Conservation (phyloP, 345 rosid genomes). For the Murraya koenigii region DNA sequence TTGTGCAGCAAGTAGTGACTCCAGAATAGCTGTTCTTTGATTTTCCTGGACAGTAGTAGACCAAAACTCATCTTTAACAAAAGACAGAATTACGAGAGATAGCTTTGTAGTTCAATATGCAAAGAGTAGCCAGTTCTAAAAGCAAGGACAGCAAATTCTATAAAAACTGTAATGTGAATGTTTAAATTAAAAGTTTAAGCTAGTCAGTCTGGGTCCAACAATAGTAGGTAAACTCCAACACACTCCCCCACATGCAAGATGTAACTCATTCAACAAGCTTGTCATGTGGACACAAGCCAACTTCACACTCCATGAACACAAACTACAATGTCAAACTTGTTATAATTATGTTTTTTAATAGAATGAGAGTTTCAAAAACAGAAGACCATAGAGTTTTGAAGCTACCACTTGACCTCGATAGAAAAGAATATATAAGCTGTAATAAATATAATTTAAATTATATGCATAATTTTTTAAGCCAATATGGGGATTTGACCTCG, state of each 20-base stretch:
- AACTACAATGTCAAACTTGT: neutral
- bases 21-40: conserved; percentile 38
- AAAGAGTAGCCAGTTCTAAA: neutral
- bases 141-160: conserved; percentile 2
- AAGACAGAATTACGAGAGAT: neutral
- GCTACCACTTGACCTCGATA: neutral
- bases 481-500: neutral
- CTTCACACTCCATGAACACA: neutral
- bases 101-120: conserved; percentile 3
- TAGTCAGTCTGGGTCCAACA: neutral
- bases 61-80: neutral
- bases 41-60: conserved; percentile 28
- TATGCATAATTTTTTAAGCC: neutral
- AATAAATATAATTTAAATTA: neutral
- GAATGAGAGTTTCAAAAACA: neutral
- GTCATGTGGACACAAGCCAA: neutral
- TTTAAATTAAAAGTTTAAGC: neutral
- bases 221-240: neutral
- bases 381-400: neutral
- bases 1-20: conserved; percentile 40
- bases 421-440: neutral
- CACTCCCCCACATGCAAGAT: neutral
- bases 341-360: neutral
- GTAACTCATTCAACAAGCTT: neutral
- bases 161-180: neutral